These are phyloP conservation scores for Paratrimastix pyriformis DNA, from an alignment of 78 protist species.

Conservation along the genomic window DNA sequence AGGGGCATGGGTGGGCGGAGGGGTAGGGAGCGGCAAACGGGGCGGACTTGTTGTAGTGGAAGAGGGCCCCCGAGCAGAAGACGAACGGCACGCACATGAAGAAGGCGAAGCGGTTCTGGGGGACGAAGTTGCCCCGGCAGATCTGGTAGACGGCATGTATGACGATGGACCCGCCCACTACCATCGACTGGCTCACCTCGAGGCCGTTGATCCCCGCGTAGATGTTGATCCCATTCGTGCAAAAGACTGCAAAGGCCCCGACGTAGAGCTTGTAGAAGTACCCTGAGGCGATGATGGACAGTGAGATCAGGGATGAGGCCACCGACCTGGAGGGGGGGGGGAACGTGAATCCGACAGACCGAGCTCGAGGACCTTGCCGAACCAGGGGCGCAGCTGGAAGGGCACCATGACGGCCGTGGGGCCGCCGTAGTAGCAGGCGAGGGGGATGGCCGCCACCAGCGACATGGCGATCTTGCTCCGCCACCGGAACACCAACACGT, in stretches of 20 bases:
- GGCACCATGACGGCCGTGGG: constrained; percentile 9
- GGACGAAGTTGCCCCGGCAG: too few relatives aligned
- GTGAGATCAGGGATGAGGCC: not conserved
- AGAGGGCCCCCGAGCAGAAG: not conserved
- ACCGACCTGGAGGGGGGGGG: not conserved
- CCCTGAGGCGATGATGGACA: constrained; percentile 39
- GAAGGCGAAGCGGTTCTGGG: not conserved
- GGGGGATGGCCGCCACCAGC: constrained; percentile 82
- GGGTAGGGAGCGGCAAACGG: not conserved
- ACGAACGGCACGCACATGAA: not conserved
- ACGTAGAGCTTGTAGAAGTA: constrained; percentile 70
- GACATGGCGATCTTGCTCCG: constrained; percentile 75
- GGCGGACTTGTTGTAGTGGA: not conserved
- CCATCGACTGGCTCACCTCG: constrained; percentile 86
- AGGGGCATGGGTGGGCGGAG: not conserved
- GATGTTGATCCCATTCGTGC: constrained; percentile 93
- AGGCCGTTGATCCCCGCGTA: constrained; percentile 74
- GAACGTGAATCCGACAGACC: not conserved
- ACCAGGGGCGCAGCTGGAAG: not conserved
- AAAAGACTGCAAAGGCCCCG: constrained; percentile 66
- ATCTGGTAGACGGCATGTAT: too few relatives aligned
- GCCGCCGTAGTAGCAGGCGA: constrained; percentile 10
- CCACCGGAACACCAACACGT: constrained; percentile 86
- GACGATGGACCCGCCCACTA: constrained; percentile 26
- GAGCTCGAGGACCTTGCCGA: not conserved